A percentile compares a stretch with the other conserved stretches of the same genome.
Conservation (phyloP, 345 rosid genomes). For the Salix suchowensis region DNA sequence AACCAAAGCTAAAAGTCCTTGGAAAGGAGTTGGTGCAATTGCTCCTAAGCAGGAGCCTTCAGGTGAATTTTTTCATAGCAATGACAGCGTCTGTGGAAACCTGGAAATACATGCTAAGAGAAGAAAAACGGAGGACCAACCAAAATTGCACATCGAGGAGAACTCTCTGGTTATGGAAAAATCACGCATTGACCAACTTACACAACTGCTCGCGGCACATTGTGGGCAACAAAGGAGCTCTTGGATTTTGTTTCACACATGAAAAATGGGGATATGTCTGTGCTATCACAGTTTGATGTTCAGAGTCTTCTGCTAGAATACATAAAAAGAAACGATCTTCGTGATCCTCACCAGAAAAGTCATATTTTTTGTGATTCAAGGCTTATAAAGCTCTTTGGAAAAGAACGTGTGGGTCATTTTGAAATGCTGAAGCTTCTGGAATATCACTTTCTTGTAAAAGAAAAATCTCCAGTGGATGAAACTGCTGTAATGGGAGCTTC, state of each 20-base stretch:
- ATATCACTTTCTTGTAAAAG: conserved; percentile 60
- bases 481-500: conserved; percentile 26
- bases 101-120: conserved; percentile 46
- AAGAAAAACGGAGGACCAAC: conserved; percentile 43
- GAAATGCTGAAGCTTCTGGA: conserved; percentile 93
- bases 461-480: conserved; percentile 30
- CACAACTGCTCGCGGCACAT: conserved; percentile 25
- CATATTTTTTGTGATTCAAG: conserved; percentile 69
- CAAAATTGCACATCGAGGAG: conserved; percentile 26
- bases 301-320: conserved; percentile 76
- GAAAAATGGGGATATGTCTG: conserved; percentile 67
- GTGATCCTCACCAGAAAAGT: conserved; percentile 64
- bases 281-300: conserved; percentile 56
- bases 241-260: conserved; percentile 70
- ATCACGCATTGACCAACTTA: conserved; percentile 22
- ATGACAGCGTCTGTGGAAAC: conserved; percentile 29
- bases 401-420: conserved; percentile 60
- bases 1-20: conserved; percentile 20
- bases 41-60: conserved; percentile 26
- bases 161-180: conserved; percentile 19
- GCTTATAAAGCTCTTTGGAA: conserved; percentile 69
- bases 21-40: conserved; percentile 25
- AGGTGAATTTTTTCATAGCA: conserved; percentile 28
- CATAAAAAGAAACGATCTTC: conserved; percentile 55
- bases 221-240: conserved; percentile 88